Evolutionary conservation across 192 early-diverging fungal species (phyloP).

Genomic region (Helicostylum pulchrum): DNA sequence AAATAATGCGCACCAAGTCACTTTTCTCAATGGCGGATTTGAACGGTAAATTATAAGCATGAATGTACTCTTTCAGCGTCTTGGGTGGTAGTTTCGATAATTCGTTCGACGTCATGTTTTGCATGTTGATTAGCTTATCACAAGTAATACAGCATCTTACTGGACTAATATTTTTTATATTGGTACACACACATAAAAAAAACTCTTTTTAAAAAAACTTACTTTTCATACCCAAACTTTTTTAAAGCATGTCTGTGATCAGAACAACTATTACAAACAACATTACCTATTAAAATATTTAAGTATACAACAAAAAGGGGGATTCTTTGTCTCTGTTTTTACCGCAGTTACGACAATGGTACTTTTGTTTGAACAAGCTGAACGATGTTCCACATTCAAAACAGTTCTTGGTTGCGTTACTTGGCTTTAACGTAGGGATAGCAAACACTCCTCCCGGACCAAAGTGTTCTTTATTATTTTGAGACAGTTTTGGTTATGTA

Average conservation of each 20-base stretch:
- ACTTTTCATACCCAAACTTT: slow-evolving; percentile 40
- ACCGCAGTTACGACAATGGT: slow-evolving; percentile 40
- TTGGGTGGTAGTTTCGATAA: slow-evolving; percentile 25
- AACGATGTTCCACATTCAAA: slow-evolving; percentile 22
- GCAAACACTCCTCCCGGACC: slow-evolving; percentile 33
- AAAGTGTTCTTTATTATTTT: slow-evolving; percentile 12
- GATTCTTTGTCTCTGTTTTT: slow-evolving; percentile 1
- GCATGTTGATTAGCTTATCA: slow-evolving; percentile 31
- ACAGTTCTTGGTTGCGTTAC: slow-evolving; percentile 18
- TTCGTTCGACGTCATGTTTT: slow-evolving; percentile 29
- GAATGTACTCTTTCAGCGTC: slow-evolving; percentile 29
- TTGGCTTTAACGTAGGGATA: slow-evolving; percentile 19
- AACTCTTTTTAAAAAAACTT: slow-evolving; percentile 5
- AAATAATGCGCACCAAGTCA: slow-evolving; percentile 35
- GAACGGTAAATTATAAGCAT: slow-evolving; percentile 32
- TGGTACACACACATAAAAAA: background rate
- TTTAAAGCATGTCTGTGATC: slow-evolving; percentile 19
- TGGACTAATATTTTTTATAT: slow-evolving; percentile 16
- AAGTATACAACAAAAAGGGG: too few species aligned
- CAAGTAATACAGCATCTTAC: slow-evolving; percentile 38
- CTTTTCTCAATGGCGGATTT: slow-evolving; percentile 36
- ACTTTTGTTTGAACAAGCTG: slow-evolving; percentile 36
- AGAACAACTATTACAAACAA: slow-evolving; percentile 33
- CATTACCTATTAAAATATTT: slow-evolving; percentile 15
- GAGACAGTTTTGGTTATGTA: slow-evolving; percentile 14